Conservation (phyloP, 2,329 filamentous ascomycete species). For the Myriosclerotinia scirpicola region DNA sequence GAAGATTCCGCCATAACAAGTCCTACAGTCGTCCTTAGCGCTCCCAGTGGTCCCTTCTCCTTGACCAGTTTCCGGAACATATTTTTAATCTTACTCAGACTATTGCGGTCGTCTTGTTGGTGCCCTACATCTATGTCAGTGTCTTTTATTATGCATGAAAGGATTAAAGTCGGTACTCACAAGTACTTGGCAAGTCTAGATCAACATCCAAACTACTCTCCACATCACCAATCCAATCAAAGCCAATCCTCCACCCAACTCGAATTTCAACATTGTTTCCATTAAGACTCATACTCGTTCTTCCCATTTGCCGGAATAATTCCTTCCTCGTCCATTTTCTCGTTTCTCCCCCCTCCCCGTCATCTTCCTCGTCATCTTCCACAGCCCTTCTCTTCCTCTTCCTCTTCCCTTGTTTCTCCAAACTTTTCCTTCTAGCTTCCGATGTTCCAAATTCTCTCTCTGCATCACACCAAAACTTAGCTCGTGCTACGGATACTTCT, state of each 20-base stretch:
- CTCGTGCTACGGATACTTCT: constrained; percentile 58
- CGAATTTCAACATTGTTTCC: constrained; percentile 41
- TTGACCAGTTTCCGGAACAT: constrained; percentile 61
- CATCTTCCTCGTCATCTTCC: constrained; percentile 41
- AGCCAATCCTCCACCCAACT: constrained; percentile 62
- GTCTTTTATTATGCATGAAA: neutral
- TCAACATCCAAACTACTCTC: constrained; percentile 57
- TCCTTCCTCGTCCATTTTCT: constrained; percentile 45
- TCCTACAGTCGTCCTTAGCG: constrained; percentile 60
- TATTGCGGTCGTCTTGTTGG: constrained; percentile 55
- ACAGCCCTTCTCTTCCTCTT: constrained; percentile 33
- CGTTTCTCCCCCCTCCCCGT: constrained; percentile 29
- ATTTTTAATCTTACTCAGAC: constrained; percentile 56
- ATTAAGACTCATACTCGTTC: constrained; percentile 46
- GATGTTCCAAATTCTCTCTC: constrained; percentile 48
- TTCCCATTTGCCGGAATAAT: constrained; percentile 55
- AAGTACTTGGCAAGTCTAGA: constrained; percentile 59
- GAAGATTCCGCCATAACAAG: constrained; percentile 47
- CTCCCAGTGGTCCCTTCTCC: constrained; percentile 56
- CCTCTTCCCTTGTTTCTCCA: constrained; percentile 28
- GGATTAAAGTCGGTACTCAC: constrained; percentile 49
- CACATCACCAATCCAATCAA: constrained; percentile 74
- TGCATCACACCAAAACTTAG: constrained; percentile 61
- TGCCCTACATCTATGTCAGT: constrained; percentile 51
- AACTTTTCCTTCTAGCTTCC: constrained; percentile 35